phyloP scores from a whole-genome alignment of 306 rosid species.

The Dalbergia cultrata region DNA sequence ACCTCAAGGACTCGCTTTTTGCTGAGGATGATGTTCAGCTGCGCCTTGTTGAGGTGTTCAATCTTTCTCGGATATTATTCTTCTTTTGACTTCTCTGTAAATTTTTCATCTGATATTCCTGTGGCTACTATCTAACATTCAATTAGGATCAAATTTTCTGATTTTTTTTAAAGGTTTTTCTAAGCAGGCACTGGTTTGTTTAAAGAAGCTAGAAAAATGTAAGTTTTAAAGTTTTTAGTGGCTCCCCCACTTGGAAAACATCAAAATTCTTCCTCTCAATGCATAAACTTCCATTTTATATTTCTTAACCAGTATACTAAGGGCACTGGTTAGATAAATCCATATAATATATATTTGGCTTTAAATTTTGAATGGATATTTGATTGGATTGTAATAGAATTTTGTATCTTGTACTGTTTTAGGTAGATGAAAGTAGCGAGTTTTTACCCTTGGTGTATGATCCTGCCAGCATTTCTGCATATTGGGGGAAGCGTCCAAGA shows the following conservation, averaged over 20 bases:
- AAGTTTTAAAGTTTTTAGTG: too few relatives aligned
- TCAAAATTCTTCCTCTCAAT: background rate
- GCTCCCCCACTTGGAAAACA: too few relatives aligned
- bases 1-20: slow-evolving; percentile 78
- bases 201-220: too few relatives aligned
- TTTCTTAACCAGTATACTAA: background rate
- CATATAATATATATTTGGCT: background rate
- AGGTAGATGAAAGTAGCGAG: slow-evolving; percentile 97
- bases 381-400: slow-evolving; percentile 6
- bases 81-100: background rate
- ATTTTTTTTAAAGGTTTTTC: background rate
- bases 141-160: background rate
- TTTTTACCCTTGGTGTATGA: slow-evolving; percentile 91
- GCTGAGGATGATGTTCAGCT: slow-evolving; percentile 87
- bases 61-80: background rate
- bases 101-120: background rate
- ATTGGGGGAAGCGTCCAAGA: slow-evolving; percentile 98
- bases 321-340: too few relatives aligned
- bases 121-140: background rate
- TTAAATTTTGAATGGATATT: slow-evolving; percentile 1
- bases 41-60: slow-evolving; percentile 90
- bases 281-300: background rate
- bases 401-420: slow-evolving; percentile 36
- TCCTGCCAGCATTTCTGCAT: slow-evolving; percentile 84
- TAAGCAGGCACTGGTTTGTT: too few relatives aligned